phyloP scores from a whole-genome alignment of 495 filamentous ascomycete genomes.

The Aspergillus saccharolyticus region DNA sequence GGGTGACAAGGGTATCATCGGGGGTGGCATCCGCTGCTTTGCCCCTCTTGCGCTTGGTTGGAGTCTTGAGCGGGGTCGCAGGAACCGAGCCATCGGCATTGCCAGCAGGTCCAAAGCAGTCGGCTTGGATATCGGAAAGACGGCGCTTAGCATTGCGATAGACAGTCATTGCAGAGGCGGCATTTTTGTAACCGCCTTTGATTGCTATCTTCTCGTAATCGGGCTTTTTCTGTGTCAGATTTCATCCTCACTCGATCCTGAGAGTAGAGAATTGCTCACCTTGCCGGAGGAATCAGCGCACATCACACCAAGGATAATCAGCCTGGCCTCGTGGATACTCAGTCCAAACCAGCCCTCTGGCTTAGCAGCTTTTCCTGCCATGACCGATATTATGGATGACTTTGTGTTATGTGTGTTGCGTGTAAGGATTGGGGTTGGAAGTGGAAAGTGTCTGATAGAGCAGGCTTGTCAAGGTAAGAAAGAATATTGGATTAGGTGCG shows the following conservation, averaged over 20 bases:
- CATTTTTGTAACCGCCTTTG: conserved; percentile 31
- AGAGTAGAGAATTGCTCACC: conserved; percentile 10
- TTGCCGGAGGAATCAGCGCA: conserved; percentile 17
- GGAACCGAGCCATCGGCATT: neutral
- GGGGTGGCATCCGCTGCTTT: neutral
- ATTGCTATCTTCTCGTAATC: conserved; percentile 34
- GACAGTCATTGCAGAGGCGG: conserved; percentile 24
- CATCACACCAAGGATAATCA: conserved; percentile 21
- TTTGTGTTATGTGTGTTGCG: neutral
- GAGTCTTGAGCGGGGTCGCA: conserved; percentile 18
- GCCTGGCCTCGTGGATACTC: conserved; percentile 15
- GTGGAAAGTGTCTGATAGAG: no score
- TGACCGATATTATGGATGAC: conserved; percentile 4
- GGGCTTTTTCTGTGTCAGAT: conserved; percentile 21
- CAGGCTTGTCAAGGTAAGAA: no score
- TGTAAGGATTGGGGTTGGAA: neutral
- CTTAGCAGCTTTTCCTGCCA: conserved; percentile 14
- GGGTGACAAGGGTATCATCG: neutral
- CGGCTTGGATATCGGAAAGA: conserved; percentile 8
- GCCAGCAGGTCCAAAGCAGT: neutral
- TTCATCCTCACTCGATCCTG: neutral
- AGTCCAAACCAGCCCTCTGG: conserved; percentile 20
- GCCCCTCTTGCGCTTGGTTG: conserved; percentile 19
- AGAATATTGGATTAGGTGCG: no score
- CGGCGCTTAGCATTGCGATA: conserved; percentile 28